Percentiles rank a stretch among this genome's conserved stretches.
Conservation (phyloP, 345 rosid genomes). For the Mercurialis annua region DNA sequence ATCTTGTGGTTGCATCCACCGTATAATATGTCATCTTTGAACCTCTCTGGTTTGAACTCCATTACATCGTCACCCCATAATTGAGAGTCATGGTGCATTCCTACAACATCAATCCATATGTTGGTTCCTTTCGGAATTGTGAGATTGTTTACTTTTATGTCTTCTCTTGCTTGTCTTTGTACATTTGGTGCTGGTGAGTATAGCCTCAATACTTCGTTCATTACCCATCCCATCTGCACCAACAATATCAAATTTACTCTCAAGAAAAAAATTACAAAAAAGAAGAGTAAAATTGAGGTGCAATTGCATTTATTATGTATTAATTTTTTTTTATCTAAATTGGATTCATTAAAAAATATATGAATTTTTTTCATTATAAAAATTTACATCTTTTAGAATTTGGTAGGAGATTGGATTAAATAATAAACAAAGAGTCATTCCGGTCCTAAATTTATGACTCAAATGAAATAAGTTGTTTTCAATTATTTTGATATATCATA, state of each 20-base stretch:
- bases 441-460: too few species aligned
- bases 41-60: conserved; percentile 86
- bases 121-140: conserved; percentile 68
- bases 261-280: background rate
- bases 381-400: too few species aligned
- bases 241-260: background rate
- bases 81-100: conserved; percentile 76
- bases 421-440: too few species aligned
- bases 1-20: conserved; percentile 87
- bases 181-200: conserved; percentile 83
- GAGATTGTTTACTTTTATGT: conserved; percentile 41
- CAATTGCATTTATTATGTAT: background rate
- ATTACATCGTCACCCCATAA: conserved; percentile 79
- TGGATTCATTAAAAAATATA: too few species aligned
- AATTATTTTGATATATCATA: too few species aligned
- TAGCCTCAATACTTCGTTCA: conserved; percentile 74
- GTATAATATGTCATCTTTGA: conserved; percentile 39
- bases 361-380: too few species aligned
- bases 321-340: too few species aligned
- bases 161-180: conserved; percentile 70
- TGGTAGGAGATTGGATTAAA: too few species aligned
- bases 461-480: too few species aligned
- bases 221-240: conserved; percentile 86
- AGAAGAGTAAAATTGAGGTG: too few species aligned
- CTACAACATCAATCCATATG: conserved; percentile 89